Base-by-base conservation (phyloP, 768 basidiomycete genomes). In the Xerocomellus chrysenteron region DNA sequence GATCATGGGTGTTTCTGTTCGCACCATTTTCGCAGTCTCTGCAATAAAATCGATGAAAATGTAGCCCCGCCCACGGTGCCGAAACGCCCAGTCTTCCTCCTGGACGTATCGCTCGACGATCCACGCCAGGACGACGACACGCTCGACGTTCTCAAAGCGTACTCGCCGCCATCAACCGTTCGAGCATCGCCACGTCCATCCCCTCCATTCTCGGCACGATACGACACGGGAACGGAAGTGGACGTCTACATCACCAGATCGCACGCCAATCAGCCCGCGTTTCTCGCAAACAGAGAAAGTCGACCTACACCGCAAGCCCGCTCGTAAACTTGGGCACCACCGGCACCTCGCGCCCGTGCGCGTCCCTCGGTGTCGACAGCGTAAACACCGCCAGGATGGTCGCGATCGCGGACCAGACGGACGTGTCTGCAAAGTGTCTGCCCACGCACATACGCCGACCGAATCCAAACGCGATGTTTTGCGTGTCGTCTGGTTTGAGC, bases 391-490 rank as follows among this genome's bases (percentile, higher is more conserved):
- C 60, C 26, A 65, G 19, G 13, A 63, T 11, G 12, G n/a, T 30
- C 17, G 52, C 57, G 40, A 68, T 56, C 30, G 47, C 63, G 10
- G 24, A 52, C 64, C 66, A 67, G 35, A 63, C 35, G 28, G 60
- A 60, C 30, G 51, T 36, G 36, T 65, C 57, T n/a, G 65, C 60
- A 50, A 66, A 51, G 53, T 62, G 36, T 17, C 62, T 47, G 5
- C 68, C 68, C 8, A 64, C 60, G 12, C 69, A 69, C 14, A 70
- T 60, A 9, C 66, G 60, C 17, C 67, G 55, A 26, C 65, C 68
- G 42, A 70, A 68, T 2, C 69, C 69, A 33, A 68, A 69, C 1
- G 52, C 47, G 21, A 66, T 55, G 37, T 57, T 43, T 8, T 54
- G 36, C 24, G 40, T 54, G 45, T 57, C 56, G 37, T 65, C 58